Conservation (phyloP, 2,329 filamentous ascomycete genomes). For the Capronia americana region DNA sequence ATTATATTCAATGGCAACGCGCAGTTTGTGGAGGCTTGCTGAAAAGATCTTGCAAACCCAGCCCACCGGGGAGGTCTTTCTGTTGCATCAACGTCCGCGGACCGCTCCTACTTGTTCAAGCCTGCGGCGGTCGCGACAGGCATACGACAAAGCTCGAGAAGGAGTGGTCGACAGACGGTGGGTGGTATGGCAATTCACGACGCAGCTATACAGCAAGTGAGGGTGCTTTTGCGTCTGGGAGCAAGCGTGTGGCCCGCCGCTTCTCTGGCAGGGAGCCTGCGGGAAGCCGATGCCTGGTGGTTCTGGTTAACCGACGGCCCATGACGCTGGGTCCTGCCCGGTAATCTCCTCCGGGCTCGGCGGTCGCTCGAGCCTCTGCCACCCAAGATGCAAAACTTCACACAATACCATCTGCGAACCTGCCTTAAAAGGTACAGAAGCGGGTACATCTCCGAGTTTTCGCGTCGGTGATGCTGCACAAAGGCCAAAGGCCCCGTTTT, state of each 20-base stretch:
- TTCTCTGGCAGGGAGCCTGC: background rate
- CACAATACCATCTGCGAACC: background rate
- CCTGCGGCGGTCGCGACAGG: background rate
- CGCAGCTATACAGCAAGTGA: background rate
- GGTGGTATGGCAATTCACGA: background rate
- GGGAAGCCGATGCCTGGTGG: background rate
- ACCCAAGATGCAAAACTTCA: background rate
- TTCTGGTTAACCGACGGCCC: background rate
- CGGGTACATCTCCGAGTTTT: background rate
- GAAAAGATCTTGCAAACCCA: background rate
- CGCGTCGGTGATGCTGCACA: background rate
- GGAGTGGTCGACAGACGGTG: background rate
- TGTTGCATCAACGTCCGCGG: background rate
- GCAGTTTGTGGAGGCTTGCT: background rate
- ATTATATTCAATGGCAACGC: background rate
- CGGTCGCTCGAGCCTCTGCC: background rate
- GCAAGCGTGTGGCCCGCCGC: background rate
- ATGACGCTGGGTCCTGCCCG: conserved; percentile 1
- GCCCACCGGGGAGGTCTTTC: background rate
- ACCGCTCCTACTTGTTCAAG: background rate
- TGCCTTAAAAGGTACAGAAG: background rate
- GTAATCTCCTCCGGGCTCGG: conserved; percentile 14
- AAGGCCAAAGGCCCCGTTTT: background rate
- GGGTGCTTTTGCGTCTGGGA: background rate
- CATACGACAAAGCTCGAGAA: background rate